These are phyloP conservation scores for Beauveria sp. DNA, from an alignment of 2,329 filamentous ascomycete genomes.

Conservation along the genomic window DNA sequence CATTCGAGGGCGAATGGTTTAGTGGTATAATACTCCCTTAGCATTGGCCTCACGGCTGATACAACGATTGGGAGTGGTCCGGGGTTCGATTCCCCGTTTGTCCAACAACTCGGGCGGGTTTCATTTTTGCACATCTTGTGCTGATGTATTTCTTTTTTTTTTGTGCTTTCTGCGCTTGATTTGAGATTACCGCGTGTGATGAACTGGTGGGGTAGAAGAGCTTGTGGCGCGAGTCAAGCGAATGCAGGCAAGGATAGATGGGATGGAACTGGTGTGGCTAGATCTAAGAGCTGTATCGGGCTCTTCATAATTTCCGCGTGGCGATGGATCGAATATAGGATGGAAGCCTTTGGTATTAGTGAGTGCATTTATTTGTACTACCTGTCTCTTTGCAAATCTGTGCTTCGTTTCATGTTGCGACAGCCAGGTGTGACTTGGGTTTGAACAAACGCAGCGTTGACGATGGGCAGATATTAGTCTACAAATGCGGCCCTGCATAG, in stretches of 20 bases:
- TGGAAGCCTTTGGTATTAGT: neutral
- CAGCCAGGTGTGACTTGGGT: neutral
- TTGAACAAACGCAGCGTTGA: neutral
- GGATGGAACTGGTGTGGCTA: too few species aligned
- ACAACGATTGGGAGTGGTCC: constrained; percentile 12
- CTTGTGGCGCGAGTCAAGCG: too few species aligned
- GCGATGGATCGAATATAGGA: neutral
- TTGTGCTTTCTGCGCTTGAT: neutral
- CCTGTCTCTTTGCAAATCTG: neutral
- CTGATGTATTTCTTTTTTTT: neutral
- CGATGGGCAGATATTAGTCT: neutral
- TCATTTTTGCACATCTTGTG: constrained; percentile 7
- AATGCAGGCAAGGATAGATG: too few species aligned
- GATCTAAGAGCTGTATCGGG: too few species aligned
- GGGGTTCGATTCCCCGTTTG: constrained; percentile 14
- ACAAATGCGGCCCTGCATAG: neutral
- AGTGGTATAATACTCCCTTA: constrained; percentile 16
- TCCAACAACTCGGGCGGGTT: constrained; percentile 5
- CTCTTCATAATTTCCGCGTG: too few species aligned
- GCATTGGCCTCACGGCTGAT: neutral
- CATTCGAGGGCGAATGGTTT: constrained; percentile 13
- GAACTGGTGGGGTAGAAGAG: neutral
- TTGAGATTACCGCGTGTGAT: neutral
- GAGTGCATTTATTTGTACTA: neutral
- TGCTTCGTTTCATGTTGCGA: constrained; percentile 3